These are phyloP conservation scores for Trametes polyzona DNA, from an alignment of 1,284 basidiomycete genomes.

Conservation along the genomic window DNA sequence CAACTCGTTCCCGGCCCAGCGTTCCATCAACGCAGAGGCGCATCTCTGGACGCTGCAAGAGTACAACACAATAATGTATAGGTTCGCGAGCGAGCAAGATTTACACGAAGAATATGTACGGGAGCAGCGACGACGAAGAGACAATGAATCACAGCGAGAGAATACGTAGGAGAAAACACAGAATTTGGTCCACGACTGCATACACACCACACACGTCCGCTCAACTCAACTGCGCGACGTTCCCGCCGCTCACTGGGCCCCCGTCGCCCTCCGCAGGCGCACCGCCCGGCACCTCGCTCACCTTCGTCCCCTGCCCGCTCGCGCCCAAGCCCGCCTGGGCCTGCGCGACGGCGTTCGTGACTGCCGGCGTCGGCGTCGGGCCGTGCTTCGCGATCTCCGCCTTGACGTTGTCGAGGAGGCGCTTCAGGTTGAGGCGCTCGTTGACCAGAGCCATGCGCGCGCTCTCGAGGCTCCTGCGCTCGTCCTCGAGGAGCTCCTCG, in stretches of 20 bases:
- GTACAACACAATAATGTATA: slow-evolving; percentile 26
- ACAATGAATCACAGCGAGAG: background rate
- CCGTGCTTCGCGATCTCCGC: slow-evolving; percentile 61
- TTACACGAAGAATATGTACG: slow-evolving; percentile 11
- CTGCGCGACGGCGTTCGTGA: slow-evolving; percentile 36
- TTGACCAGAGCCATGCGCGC: slow-evolving; percentile 68
- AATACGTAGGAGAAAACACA: slow-evolving; percentile 4
- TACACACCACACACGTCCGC: background rate
- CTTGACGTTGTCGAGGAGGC: slow-evolving; percentile 66
- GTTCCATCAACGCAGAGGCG: too few relatives aligned
- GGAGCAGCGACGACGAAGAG: background rate
- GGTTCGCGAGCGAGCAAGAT: slow-evolving; percentile 16
- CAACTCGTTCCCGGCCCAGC: too few relatives aligned
- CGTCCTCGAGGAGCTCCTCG: slow-evolving; percentile 88
- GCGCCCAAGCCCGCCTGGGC: slow-evolving; percentile 48
- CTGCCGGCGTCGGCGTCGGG: slow-evolving; percentile 20
- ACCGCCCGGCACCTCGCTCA: slow-evolving; percentile 50
- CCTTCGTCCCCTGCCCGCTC: slow-evolving; percentile 59
- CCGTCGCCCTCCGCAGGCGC: slow-evolving; percentile 35
- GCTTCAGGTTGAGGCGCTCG: slow-evolving; percentile 67
- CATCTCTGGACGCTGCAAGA: too few relatives aligned
- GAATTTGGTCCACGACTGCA: slow-evolving; percentile 3
- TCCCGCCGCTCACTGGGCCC: slow-evolving; percentile 38
- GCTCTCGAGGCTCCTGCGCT: slow-evolving; percentile 75
- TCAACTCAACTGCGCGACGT: slow-evolving; percentile 35